Percentiles rank a stretch among this genome's conserved stretches.
These are phyloP conservation scores for Serendipita sp. DNA, from an alignment of 768 basidiomycete genomes.

Conservation along the genomic window DNA sequence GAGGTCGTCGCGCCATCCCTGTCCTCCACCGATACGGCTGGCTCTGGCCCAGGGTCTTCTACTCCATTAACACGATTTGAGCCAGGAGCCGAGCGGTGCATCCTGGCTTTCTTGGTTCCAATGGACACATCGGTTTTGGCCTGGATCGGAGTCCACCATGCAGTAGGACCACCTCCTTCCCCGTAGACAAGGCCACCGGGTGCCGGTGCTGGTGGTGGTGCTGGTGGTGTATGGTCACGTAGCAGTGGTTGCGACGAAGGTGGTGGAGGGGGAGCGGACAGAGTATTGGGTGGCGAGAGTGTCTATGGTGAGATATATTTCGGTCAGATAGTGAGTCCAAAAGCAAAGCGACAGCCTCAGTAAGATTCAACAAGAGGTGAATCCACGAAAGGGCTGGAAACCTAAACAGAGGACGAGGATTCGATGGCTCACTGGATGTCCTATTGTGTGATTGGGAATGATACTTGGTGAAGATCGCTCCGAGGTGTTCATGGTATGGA, in stretches of 20 bases:
- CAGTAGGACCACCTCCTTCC: neutral
- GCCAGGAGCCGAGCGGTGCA: neutral
- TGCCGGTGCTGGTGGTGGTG: neutral
- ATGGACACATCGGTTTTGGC: neutral
- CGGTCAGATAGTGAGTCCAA: no score
- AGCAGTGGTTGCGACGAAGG: neutral
- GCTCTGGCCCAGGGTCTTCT: neutral
- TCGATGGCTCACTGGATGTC: neutral
- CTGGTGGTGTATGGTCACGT: no score
- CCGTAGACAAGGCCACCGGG: neutral
- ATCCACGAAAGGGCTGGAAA: no score
- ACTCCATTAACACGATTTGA: neutral
- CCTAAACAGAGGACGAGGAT: no score
- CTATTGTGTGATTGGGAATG: neutral
- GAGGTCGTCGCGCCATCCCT: neutral
- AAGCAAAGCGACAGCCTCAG: no score
- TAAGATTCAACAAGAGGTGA: no score
- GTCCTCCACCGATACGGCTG: neutral
- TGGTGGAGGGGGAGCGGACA: neutral
- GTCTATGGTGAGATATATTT: neutral
- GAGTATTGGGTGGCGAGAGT: neutral
- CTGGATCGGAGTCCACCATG: slow-evolving; percentile 2
- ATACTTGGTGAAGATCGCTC: neutral
- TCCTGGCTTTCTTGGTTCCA: neutral
- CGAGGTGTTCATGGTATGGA: neutral